Base-by-base conservation (phyloP, 805 yeast species). In the Ogataea trehaloabstinens region DNA sequence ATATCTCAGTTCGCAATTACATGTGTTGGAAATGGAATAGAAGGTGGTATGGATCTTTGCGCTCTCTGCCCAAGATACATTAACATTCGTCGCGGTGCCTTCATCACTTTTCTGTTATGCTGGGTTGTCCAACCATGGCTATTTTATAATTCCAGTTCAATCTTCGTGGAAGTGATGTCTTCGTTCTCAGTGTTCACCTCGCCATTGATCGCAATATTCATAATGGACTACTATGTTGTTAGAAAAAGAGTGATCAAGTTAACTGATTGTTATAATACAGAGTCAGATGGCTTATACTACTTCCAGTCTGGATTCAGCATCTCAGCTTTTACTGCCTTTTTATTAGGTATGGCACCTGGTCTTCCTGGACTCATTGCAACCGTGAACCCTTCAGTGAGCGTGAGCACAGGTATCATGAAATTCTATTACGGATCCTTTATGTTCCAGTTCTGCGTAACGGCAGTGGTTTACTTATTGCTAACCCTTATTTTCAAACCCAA, bases 1-100 rank as follows among this genome's bases (percentile, higher is more conserved):
- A 80, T 18, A 66, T 79, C 38, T 66, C 80, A 5, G 73, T 74
- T 45, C 76, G 78, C 37, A 74, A 78, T 13, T 84, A 78, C 52
- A 63, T 74, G 47, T 64, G 78, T 7, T 69, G 40, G 34, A n/a
- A 37, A 37, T 19, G 40, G 40, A 19, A 24, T 37, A 25, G 40
- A 28, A n/a, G 40, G 40, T 19, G 35, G 35, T 6, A 32, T 32
- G 35, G 35, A 32, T 18, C n/a, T 20, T 16, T 28, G 30, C 6
- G 33, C 78, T 1, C 58, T 78, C 50, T 67, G 75, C 40, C 85
- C 85, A 10, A 69, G 73, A 37, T 78, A 68, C 61, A 56, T 79
- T 47, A 78, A 73, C 59, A 75, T 78, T 37, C 66, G 76, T 55
- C 69, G 85, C 52, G 85, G 84, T 28, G 58, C 61, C 6, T 62